These are phyloP conservation scores for Schizosaccharomyces cryophilus DNA, from an alignment of 805 yeast genomes.

Conservation along the genomic window DNA sequence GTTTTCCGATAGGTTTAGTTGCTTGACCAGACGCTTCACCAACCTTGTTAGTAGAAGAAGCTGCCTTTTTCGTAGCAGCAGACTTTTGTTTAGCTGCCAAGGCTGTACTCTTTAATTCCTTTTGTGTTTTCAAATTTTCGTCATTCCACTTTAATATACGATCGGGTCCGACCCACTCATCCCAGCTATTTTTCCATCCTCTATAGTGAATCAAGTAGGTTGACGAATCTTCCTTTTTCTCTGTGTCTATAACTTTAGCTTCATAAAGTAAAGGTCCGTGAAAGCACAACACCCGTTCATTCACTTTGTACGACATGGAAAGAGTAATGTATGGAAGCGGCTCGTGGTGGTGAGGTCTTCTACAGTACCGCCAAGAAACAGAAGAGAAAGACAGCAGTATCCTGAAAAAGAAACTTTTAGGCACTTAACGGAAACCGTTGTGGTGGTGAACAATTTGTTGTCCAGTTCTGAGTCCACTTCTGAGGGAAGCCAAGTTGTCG, in stretches of 20 bases:
- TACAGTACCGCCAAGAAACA: not conserved
- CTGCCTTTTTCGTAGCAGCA: constrained; percentile 8
- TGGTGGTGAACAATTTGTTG: not conserved
- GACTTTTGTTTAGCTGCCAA: constrained; percentile 12
- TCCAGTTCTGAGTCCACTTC: not conserved
- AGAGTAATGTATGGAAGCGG: not conserved
- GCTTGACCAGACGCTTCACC: constrained; percentile 4
- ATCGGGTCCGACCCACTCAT: constrained; percentile 68
- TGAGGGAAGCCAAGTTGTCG: not conserved
- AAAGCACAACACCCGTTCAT: constrained; percentile 15
- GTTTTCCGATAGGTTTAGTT: not conserved
- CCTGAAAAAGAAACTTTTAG: not conserved
- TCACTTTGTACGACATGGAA: not conserved
- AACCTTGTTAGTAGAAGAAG: constrained; percentile 4
- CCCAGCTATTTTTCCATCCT: constrained; percentile 87
- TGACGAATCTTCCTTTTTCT: constrained; percentile 9
- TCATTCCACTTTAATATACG: constrained; percentile 44
- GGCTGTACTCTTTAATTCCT: constrained; percentile 30
- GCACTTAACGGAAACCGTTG: not conserved
- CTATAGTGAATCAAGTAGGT: constrained; percentile 61
- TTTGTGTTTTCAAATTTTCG: constrained; percentile 41
- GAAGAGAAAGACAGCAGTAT: not conserved
- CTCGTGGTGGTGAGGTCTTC: not conserved
- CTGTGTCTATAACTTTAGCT: constrained; percentile 32
- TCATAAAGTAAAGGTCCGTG: constrained; percentile 83